These are phyloP conservation scores for Taphrina pruni DNA, from an alignment of 1,139 yeast species.

Conservation along the genomic window DNA sequence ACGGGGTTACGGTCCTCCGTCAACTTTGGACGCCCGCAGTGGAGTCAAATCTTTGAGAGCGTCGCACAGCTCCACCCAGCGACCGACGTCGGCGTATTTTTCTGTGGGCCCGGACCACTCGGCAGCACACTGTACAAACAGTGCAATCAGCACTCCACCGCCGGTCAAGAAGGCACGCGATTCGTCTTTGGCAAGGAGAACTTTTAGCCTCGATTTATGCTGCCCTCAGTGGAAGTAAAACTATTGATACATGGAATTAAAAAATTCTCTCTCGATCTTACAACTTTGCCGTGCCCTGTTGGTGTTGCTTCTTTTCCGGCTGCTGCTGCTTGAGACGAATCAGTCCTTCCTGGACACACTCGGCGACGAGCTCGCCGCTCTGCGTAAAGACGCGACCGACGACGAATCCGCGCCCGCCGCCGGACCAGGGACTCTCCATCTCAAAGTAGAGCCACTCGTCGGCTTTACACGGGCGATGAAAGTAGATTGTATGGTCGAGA, in stretches of 20 bases:
- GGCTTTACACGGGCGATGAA: conserved; percentile 62
- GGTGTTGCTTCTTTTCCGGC: background rate
- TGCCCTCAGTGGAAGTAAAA: too few relatives aligned
- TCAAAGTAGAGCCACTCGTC: conserved; percentile 64
- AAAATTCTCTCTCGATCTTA: background rate
- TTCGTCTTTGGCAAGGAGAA: conserved; percentile 42
- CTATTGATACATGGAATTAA: too few relatives aligned
- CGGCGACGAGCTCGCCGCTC: conserved; percentile 65
- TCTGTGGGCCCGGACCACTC: conserved; percentile 38
- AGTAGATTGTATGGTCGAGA: conserved; percentile 59
- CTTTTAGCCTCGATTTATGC: background rate
- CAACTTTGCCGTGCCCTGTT: conserved; percentile 1
- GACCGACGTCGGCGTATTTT: conserved; percentile 41
- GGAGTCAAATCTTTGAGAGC: conserved; percentile 34
- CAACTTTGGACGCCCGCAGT: conserved; percentile 40
- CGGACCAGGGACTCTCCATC: conserved; percentile 57
- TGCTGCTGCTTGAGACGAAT: conserved; percentile 25
- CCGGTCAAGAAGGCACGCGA: conserved; percentile 38
- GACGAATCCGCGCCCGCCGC: conserved; percentile 62
- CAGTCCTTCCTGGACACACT: conserved; percentile 66
- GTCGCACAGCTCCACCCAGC: conserved; percentile 34
- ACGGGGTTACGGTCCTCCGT: conserved; percentile 35
- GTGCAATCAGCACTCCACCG: conserved; percentile 25
- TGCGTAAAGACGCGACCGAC: conserved; percentile 64
- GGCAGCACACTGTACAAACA: conserved; percentile 34